phyloP scores from a whole-genome alignment of 1,284 basidiomycete species.

The Cutaneotrichosporon sp. region DNA sequence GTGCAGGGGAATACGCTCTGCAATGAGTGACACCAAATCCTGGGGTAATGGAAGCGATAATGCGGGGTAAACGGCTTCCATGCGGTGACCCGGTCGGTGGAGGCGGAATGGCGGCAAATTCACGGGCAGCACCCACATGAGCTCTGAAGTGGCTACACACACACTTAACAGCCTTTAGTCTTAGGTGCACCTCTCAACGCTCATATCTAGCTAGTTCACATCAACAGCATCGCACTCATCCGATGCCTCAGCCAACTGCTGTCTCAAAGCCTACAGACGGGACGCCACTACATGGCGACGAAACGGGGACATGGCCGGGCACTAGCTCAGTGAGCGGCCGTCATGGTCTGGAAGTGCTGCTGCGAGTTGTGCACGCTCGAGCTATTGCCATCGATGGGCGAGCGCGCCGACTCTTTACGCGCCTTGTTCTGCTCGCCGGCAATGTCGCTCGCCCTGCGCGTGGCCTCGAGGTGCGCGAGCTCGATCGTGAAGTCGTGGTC shows the following conservation, averaged over 20 bases:
- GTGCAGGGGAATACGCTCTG: too few species aligned
- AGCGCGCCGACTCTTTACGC: slow-evolving; percentile 29
- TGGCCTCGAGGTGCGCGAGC: slow-evolving; percentile 34
- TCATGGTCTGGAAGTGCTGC: slow-evolving; percentile 19
- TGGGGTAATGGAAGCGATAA: too few species aligned
- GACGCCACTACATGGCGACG: not conserved
- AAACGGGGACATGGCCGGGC: not conserved
- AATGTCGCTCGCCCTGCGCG: slow-evolving; percentile 28
- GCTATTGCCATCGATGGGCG: slow-evolving; percentile 10
- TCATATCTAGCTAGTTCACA: not conserved
- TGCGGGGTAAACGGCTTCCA: too few species aligned
- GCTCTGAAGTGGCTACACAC: too few species aligned
- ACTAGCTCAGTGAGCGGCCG: slow-evolving; percentile 15
- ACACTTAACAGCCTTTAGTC: too few species aligned
- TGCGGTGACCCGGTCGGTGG: too few species aligned
- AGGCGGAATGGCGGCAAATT: not conserved
- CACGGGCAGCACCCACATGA: too few species aligned
- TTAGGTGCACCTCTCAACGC: not conserved
- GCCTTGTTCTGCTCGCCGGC: slow-evolving; percentile 27
- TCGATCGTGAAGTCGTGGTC: slow-evolving; percentile 38
- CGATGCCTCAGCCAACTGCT: not conserved
- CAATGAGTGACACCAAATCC: too few species aligned
- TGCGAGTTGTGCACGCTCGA: slow-evolving; percentile 7
- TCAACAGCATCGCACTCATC: slow-evolving; percentile 1
- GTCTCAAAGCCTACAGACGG: not conserved